phyloP scores from a whole-genome alignment of 148 eudicot species.

The Pharnaceum exiguum region DNA sequence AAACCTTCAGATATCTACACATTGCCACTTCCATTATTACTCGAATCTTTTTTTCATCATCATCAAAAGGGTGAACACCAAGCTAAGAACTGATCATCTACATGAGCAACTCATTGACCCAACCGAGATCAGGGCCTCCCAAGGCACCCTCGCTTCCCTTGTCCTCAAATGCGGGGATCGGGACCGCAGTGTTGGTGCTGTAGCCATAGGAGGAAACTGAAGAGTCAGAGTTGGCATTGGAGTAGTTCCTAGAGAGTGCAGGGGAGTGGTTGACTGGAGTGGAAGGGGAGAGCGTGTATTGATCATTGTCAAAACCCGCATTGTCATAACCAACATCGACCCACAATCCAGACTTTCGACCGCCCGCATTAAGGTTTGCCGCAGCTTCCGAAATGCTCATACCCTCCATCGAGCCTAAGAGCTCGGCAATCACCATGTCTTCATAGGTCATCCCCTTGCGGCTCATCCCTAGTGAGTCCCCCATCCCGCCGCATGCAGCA shows the following conservation, averaged over 20 bases:
- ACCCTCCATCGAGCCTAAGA: slow-evolving; percentile 46
- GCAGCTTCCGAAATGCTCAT: slow-evolving; percentile 31
- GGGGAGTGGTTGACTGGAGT: slow-evolving; percentile 14
- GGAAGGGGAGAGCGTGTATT: slow-evolving; percentile 38
- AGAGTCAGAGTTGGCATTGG: slow-evolving; percentile 13
- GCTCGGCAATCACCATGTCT: slow-evolving; percentile 44
- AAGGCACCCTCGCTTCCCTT: slow-evolving; percentile 18
- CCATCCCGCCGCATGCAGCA: slow-evolving; percentile 10
- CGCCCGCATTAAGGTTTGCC: background rate
- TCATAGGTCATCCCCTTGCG: slow-evolving; percentile 40
- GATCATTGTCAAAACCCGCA: slow-evolving; percentile 18
- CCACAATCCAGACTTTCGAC: slow-evolving; percentile 28
- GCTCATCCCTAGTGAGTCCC: background rate
- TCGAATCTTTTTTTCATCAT: too few species aligned
- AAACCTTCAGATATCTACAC: too few species aligned
- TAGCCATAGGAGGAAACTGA: slow-evolving; percentile 14
- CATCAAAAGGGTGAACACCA: too few species aligned
- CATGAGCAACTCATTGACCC: slow-evolving; percentile 77
- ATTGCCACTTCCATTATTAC: too few species aligned
- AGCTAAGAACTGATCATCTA: too few species aligned
- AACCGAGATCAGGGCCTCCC: slow-evolving; percentile 67
- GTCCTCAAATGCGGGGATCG: too few species aligned
- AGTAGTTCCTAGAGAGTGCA: slow-evolving; percentile 17
- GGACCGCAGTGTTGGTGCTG: background rate
- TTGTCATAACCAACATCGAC: slow-evolving; percentile 40